phyloP scores from a whole-genome alignment of 345 rosid species.

The Syzygium oleosum region DNA sequence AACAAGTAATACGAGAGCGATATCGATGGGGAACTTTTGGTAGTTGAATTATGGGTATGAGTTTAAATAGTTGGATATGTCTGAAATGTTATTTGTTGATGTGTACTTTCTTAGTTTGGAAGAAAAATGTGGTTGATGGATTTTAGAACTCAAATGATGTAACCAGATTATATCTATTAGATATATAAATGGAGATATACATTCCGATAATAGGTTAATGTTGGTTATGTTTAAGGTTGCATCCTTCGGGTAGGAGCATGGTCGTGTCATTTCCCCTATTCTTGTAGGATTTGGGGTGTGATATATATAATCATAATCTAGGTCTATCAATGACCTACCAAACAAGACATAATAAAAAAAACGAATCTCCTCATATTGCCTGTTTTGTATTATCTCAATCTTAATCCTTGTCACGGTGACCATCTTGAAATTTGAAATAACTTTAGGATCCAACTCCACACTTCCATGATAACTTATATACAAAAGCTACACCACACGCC shows the following conservation, averaged over 20 bases:
- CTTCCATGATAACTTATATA: too few relatives aligned
- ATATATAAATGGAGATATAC: neutral
- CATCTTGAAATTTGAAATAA: too few relatives aligned
- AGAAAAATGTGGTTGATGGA: neutral
- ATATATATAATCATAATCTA: neutral
- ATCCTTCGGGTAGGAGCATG: neutral
- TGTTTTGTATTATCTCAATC: neutral
- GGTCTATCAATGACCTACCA: neutral
- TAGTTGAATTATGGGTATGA: neutral
- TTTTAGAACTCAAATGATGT: neutral
- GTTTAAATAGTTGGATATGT: too few relatives aligned
- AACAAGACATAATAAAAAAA: neutral
- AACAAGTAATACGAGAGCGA: accelerated
- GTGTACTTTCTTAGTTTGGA: neutral
- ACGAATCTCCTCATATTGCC: neutral
- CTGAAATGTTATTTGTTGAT: too few relatives aligned
- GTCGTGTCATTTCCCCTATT: neutral
- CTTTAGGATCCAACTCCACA: too few relatives aligned
- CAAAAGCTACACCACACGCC: too few relatives aligned
- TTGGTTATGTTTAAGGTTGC: neutral
- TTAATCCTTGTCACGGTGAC: neutral
- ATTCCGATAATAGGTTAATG: neutral
- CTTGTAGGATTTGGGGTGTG: neutral
- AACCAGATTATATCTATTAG: neutral
- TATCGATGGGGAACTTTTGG: neutral